These are phyloP conservation scores for Senna siamea DNA, from an alignment of 306 rosid species.

Conservation along the genomic window DNA sequence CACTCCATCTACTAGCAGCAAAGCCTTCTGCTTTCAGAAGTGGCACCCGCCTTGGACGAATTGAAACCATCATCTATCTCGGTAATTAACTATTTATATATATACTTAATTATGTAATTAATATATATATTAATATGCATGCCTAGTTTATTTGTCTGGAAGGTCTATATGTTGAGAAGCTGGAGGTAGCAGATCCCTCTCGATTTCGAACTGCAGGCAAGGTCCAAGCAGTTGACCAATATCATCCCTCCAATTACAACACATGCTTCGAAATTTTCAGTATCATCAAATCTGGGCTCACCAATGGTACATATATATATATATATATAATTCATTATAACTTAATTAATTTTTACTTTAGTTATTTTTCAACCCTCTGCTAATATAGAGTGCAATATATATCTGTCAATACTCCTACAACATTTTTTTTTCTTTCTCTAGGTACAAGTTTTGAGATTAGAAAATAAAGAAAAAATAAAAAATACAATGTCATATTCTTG, in stretches of 20 bases:
- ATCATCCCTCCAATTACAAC: constrained; percentile 18
- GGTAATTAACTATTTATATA: constrained; percentile 20
- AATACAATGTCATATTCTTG: too few species aligned
- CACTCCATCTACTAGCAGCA: constrained; percentile 64
- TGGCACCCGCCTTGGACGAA: constrained; percentile 49
- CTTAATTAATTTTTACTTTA: too few species aligned
- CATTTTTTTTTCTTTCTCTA: too few species aligned
- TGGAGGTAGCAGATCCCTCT: neutral
- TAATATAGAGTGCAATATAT: too few species aligned
- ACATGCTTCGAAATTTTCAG: neutral
- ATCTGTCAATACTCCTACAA: too few species aligned
- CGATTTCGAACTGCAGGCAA: neutral
- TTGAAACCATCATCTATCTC: constrained; percentile 39
- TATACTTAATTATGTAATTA: neutral
- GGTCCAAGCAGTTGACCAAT: neutral
- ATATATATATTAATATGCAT: neutral
- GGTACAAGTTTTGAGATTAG: too few species aligned
- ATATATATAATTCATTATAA: too few species aligned
- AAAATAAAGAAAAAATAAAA: too few species aligned
- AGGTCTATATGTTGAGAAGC: constrained; percentile 17
- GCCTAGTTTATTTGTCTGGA: neutral
- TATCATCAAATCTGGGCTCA: neutral
- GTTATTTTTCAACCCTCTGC: too few species aligned
- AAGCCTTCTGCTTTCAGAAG: constrained; percentile 64
- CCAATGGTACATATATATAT: neutral